Evolutionary conservation across 2,329 filamentous ascomycete species (phyloP), one percentile per base, ranked within the genome.

Genomic region (Neurospora sp.): DNA sequence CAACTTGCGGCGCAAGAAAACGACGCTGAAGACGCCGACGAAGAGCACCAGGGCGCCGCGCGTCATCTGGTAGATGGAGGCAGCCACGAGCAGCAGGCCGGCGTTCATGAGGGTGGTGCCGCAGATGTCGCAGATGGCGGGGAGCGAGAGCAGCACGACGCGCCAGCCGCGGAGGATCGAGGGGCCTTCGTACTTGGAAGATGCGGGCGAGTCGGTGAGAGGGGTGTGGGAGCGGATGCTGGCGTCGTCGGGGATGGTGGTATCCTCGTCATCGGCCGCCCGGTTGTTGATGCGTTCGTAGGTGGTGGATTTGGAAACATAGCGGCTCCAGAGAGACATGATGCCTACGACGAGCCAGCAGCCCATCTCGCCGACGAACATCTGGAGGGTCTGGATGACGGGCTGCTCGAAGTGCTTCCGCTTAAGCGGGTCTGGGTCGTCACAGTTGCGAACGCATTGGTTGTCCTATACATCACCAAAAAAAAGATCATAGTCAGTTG

Each of bases 31-130:
- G 0, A 98, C 83, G 0, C 96, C 96, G 23, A 99, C 96, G 76
- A 99, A 99, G 7, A 99, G 85, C 3, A 99, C 95, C 58, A 99
- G 85, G 0, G 96, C 96, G 9, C 96, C 96, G 71, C 96, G 86
- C 1, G 95, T 98, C 96, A 99, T 99, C 82, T 99, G 96, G 81
- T 97, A 99, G 77, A 99, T 97, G 72, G 93, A 96, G 1, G 96
- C 93, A 13, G 93, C 96, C 33, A 98, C 94, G 78, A 98, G 94
- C 67, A 98, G 85, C 74, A 99, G 85, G 3, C 96, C 96, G 4
- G 93, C 92, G 78, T 99, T 99, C 94, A 99, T 98, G 69, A 98
- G 86, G 4, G 96, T 99, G 4, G 96, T 99, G 67, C 93, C 96
- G 33, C 92, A 89, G 73, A 98, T 97, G 79, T 99, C 96, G 81